Evolutionary conservation across 495 filamentous ascomycete genomes (phyloP).

Genomic region (Echria macrotheca): DNA sequence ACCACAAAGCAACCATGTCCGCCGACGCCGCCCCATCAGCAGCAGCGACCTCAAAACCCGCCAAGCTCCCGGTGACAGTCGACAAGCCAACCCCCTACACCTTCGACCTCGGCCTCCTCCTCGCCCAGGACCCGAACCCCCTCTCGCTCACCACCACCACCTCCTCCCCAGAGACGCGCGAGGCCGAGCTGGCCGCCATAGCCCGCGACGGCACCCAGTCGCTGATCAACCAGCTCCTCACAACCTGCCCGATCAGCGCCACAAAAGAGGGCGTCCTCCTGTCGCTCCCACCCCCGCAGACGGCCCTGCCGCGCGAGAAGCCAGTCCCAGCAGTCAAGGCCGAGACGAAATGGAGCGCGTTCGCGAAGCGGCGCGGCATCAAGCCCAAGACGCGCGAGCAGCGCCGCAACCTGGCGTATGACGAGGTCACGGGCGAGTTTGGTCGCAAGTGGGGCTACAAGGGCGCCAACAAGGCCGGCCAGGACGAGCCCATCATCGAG

Average conservation of each 20-base stretch:
- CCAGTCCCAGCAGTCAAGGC: conserved; percentile 72
- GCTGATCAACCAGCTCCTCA: conserved; percentile 75
- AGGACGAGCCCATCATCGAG: conserved; percentile 75
- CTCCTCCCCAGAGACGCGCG: conserved; percentile 41
- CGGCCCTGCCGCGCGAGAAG: conserved; percentile 79
- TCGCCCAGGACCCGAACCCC: conserved; percentile 77
- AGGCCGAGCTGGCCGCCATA: conserved; percentile 55
- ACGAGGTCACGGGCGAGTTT: conserved; percentile 82
- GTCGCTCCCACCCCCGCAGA: conserved; percentile 62
- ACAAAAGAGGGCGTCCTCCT: conserved; percentile 67
- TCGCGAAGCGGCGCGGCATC: conserved; percentile 94
- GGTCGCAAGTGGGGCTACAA: conserved; percentile 87
- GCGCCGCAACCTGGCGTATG: conserved; percentile 65
- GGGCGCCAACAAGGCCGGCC: conserved; percentile 74
- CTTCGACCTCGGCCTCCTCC: conserved; percentile 85
- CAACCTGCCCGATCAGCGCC: conserved; percentile 67
- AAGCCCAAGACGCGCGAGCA: conserved; percentile 66
- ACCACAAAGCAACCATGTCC: neutral
- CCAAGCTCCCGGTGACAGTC: conserved; percentile 57
- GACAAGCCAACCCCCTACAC: conserved; percentile 81
- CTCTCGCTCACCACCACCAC: conserved; percentile 52
- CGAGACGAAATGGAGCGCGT: conserved; percentile 88
- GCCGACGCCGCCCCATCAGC: neutral
- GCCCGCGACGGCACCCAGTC: conserved; percentile 84
- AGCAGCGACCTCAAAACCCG: conserved; percentile 11